Conservation (phyloP, 495 filamentous ascomycete species). For the Trypethelium eluteriae region DNA sequence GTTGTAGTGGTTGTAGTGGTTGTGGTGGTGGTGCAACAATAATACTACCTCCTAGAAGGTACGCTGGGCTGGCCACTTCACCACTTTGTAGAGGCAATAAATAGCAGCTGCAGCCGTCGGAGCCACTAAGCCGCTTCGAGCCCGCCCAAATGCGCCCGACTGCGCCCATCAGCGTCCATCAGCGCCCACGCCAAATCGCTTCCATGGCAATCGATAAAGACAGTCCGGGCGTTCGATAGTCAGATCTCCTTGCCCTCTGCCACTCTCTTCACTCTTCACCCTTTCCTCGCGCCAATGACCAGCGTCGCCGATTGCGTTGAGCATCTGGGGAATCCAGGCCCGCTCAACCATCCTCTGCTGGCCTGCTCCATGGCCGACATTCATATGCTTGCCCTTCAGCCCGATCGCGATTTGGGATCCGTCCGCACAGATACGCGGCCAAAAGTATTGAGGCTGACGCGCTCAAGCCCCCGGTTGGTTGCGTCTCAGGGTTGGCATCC, state of each 20-base stretch:
- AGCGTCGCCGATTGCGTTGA: too few species aligned
- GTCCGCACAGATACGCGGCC: neutral
- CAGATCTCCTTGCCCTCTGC: neutral
- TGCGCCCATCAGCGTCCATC: neutral
- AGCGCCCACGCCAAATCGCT: neutral
- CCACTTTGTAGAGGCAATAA: neutral
- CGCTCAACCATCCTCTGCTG: too few species aligned
- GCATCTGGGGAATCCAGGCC: too few species aligned
- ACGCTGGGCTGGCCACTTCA: neutral
- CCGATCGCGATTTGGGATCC: neutral
- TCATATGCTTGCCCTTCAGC: too few species aligned
- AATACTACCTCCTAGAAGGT: too few species aligned
- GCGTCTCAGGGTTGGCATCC: conserved; percentile 8
- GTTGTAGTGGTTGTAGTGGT: too few species aligned
- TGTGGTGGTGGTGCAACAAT: too few species aligned
- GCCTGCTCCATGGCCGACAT: too few species aligned
- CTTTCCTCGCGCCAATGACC: neutral
- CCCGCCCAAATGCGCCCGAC: neutral
- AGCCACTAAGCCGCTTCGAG: conserved; percentile 2
- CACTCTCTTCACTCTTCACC: neutral
- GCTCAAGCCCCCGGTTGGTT: conserved; percentile 1
- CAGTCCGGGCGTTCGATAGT: neutral
- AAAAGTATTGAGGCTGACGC: conserved; percentile 9
- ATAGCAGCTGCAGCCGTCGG: conserved; percentile 5
- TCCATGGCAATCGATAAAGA: neutral